Evolutionary conservation across 257 asterid species (phyloP), one percentile per base, ranked within the genome.

Genomic region (Nicotiana sylvestris): DNA sequence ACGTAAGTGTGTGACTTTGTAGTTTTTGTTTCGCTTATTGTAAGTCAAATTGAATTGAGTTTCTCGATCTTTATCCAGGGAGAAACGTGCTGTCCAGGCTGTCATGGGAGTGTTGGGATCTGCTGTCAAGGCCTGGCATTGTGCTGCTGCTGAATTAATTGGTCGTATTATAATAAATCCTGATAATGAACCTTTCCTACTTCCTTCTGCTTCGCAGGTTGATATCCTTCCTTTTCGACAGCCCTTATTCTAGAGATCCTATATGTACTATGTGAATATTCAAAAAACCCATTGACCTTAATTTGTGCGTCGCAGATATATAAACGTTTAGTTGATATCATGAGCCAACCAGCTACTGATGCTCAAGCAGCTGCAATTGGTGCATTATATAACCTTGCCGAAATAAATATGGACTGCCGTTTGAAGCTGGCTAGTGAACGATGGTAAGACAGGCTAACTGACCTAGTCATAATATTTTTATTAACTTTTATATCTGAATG

Each of bases 301-400:
- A 76, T 81, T 81, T 46, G 12, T 79, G 61, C 43, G 15, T 35
- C n/a, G 86, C 97, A 94, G 99, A 89, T 96, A 2, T 93, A 93
- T 83, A 90, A 85, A 86, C 87, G 99, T 69, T 88, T 96, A 65
- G 93, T 96, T 78, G 99, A 96, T 88, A 91, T 96, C 58, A 83
- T 96, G 92, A 93, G 98, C 90, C 87, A 90, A 58, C 97, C 99
- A 25, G 94, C 96, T 61, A 86, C 86, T 58, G 98, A 96, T 84
- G 98, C 98, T 81, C 98, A 94, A 86, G 98, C 97, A 46, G 97
- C 98, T 80, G 98, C 99, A 81, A 91, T 94, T 16, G 98, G 99
- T 76, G 99, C 98, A 1, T 86, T 96, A 21, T 94, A 96, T 90
- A 93, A 90, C 88, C 95, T 96, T 83, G 93, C 96, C 46, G 99